Percentiles rank a stretch among this genome's conserved stretches.
Evolutionary conservation across 2,329 filamentous ascomycete genomes (phyloP).

Genomic region (Cercospora sojina): DNA sequence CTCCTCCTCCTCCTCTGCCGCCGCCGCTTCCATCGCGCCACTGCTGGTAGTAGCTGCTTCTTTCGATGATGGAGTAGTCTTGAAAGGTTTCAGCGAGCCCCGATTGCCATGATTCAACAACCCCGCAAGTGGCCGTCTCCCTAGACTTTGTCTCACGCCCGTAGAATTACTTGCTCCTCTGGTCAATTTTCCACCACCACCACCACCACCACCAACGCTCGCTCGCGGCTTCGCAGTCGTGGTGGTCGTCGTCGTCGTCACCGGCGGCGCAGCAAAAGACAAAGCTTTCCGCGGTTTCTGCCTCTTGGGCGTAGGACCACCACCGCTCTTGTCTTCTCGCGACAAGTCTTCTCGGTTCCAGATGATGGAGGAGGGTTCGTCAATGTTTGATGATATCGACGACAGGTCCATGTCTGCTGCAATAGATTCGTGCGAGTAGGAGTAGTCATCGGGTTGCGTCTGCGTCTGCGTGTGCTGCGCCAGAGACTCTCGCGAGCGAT

Average conservation of each 20-base stretch:
- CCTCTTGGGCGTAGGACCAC: constrained; percentile 45
- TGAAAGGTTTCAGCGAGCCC: constrained; percentile 25
- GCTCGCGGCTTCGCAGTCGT: constrained; percentile 31
- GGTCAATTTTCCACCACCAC: constrained; percentile 7
- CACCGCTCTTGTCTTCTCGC: constrained; percentile 31
- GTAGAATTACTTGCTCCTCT: no score
- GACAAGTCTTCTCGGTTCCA: constrained; percentile 37
- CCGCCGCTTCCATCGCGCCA: constrained; percentile 9
- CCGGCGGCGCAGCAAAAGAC: constrained; percentile 22
- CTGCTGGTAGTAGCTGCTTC: background rate
- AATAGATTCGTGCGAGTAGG: no score
- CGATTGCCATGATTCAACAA: constrained; percentile 34
- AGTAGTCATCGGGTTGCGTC: constrained; percentile 18
- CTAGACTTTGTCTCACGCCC: constrained; percentile 25
- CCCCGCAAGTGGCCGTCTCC: constrained; percentile 26
- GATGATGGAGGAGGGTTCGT: constrained; percentile 30
- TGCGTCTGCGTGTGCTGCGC: constrained; percentile 14
- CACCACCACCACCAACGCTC: constrained; percentile 21
- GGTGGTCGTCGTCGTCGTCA: constrained; percentile 24
- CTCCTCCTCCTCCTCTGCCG: constrained; percentile 34
- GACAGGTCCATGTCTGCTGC: constrained; percentile 24
- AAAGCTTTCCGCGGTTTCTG: constrained; percentile 19
- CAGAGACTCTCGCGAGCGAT: constrained; percentile 24
- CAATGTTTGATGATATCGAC: constrained; percentile 17
- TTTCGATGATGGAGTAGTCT: constrained; percentile 19